phyloP scores from a whole-genome alignment of 2,329 filamentous ascomycete genomes.

The Talaromyces marneffei region DNA sequence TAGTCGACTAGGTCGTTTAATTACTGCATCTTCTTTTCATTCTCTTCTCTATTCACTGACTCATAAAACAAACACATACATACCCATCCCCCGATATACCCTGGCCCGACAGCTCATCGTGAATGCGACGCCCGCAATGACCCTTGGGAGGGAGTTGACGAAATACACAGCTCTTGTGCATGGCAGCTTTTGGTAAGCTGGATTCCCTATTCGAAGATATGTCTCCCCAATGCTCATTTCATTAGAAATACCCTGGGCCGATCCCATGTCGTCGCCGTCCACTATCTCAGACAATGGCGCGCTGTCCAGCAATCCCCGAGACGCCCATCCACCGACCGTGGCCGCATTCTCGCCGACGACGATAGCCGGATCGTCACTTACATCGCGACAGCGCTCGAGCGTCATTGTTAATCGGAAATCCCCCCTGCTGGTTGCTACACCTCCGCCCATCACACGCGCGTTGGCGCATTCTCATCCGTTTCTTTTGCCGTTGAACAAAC shows the following conservation, averaged over 20 bases:
- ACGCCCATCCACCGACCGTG: slow-evolving; percentile 63
- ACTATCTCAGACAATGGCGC: slow-evolving; percentile 34
- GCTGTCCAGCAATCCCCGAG: slow-evolving; percentile 24
- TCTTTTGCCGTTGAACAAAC: slow-evolving; percentile 77
- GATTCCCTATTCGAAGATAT: not conserved
- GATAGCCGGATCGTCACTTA: slow-evolving; percentile 61
- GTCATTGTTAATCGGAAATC: slow-evolving; percentile 97
- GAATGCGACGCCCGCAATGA: slow-evolving; percentile 26
- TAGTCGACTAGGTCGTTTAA: not conserved
- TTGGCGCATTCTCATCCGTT: slow-evolving; percentile 96
- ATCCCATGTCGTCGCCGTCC: slow-evolving; percentile 47
- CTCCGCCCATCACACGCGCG: slow-evolving; percentile 87
- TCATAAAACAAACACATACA: not conserved
- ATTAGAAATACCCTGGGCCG: slow-evolving; percentile 48
- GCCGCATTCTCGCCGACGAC: slow-evolving; percentile 86
- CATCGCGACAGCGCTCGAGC: slow-evolving; percentile 73
- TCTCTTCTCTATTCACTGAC: not conserved
- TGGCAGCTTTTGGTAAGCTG: slow-evolving; percentile 47
- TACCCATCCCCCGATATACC: slow-evolving; percentile 3
- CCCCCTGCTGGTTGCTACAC: slow-evolving; percentile 83
- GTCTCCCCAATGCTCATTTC: not conserved
- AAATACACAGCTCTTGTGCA: slow-evolving; percentile 34
- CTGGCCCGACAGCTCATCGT: not conserved
- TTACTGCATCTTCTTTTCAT: not conserved
- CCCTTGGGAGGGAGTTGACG: slow-evolving; percentile 28